phyloP scores from a whole-genome alignment of 2,329 filamentous ascomycete genomes.

The Fusarium algeriense region DNA sequence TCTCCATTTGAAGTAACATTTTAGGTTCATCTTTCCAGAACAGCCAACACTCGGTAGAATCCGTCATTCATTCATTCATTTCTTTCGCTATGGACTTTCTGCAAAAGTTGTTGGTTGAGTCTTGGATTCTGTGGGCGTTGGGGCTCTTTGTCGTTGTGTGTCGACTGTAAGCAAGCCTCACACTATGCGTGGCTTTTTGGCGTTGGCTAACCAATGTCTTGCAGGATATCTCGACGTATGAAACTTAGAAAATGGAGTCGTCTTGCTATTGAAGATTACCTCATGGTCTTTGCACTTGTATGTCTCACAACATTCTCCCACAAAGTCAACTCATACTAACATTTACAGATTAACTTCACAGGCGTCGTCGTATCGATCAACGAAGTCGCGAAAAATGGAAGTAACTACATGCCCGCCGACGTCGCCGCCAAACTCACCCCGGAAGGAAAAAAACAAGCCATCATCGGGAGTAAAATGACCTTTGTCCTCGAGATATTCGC shows the following conservation, averaged over 20 bases:
- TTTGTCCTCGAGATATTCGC: conserved; percentile 66
- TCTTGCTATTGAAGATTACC: conserved; percentile 68
- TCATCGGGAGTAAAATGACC: conserved; percentile 67
- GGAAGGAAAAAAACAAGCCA: conserved; percentile 55
- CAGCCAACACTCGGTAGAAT: not conserved
- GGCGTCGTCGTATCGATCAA: conserved; percentile 58
- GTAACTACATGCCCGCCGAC: conserved; percentile 58
- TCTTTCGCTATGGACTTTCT: conserved; percentile 43
- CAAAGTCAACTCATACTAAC: not conserved
- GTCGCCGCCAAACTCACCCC: conserved; percentile 58
- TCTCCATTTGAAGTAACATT: not conserved
- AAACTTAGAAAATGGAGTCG: conserved; percentile 59
- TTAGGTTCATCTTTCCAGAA: not conserved
- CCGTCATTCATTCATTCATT: not conserved
- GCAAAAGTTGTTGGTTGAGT: conserved; percentile 46
- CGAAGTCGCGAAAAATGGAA: conserved; percentile 58
- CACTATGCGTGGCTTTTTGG: not conserved
- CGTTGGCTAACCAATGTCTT: not conserved
- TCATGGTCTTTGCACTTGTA: conserved; percentile 65
- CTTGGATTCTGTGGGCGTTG: conserved; percentile 48
- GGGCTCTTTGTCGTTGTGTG: conserved; percentile 45
- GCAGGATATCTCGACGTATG: conserved; percentile 49
- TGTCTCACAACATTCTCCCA: conserved; percentile 11
- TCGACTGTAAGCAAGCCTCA: conserved; percentile 38
- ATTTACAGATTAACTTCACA: conserved; percentile 51